Conservation (phyloP, 768 basidiomycete genomes). For the Dendrothele bispora region DNA sequence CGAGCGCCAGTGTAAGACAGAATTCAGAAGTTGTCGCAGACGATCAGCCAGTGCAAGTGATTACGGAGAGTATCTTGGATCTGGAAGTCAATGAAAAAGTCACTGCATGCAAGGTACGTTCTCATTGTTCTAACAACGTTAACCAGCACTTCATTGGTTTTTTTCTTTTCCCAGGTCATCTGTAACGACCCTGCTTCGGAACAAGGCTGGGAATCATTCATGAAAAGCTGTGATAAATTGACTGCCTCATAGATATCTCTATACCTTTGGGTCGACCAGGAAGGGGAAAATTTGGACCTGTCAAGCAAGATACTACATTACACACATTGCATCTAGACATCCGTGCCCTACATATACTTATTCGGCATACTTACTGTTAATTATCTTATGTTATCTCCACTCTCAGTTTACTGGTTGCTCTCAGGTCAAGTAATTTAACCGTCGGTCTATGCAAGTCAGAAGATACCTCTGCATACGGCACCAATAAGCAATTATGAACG, state of each 20-base stretch:
- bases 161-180: conserved; percentile 36
- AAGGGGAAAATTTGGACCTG: too few species aligned
- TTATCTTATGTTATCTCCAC: too few species aligned
- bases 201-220: conserved; percentile 41
- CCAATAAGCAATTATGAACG: conserved; percentile 26
- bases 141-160: conserved; percentile 4
- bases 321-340: too few species aligned
- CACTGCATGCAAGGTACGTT: conserved; percentile 53
- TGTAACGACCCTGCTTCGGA: conserved; percentile 38
- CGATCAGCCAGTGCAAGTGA: conserved; percentile 13
- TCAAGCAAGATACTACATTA: too few species aligned
- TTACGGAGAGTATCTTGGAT: conserved; percentile 52
- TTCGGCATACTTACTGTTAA: too few species aligned
- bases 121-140: not conserved
- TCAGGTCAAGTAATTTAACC: too few species aligned
- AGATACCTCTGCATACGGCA: too few species aligned
- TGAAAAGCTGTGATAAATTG: conserved; percentile 28
- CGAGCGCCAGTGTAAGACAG: conserved; percentile 48
- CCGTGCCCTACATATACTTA: too few species aligned
- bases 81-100: conserved; percentile 53
- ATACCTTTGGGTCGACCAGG: not conserved
- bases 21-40: conserved; percentile 24
- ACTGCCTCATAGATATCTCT: not conserved
- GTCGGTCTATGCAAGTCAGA: too few species aligned
- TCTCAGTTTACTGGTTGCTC: too few species aligned